A percentile compares a stretch with the other conserved stretches of the same genome.
Conservation (phyloP, 441 rosid species). For the Pelargonium australe region DNA sequence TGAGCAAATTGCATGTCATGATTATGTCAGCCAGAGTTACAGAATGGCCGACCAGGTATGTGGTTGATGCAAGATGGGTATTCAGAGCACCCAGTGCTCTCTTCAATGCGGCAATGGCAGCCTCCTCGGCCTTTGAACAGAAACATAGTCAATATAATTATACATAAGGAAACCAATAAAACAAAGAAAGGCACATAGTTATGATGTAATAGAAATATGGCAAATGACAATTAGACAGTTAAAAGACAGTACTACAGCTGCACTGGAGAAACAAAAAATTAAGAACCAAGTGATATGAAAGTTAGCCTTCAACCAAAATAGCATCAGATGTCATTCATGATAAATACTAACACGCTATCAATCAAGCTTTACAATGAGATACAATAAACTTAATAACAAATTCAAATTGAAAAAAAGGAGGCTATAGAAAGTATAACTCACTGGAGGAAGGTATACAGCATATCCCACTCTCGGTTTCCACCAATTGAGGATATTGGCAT, state of each 20-base stretch:
- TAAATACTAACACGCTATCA: neutral
- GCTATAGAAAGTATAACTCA: conserved; percentile 27
- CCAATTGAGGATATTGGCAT: conserved; percentile 50
- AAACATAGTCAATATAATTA: neutral
- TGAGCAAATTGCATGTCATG: conserved; percentile 56
- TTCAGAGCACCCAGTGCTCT: conserved; percentile 73
- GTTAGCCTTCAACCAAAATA: no score
- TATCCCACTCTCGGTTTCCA: conserved; percentile 47
- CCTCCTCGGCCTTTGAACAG: conserved; percentile 72
- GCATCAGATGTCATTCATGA: no score
- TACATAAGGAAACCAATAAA: neutral
- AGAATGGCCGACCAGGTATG: conserved; percentile 73
- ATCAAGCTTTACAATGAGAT: neutral
- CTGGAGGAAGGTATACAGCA: conserved; percentile 50
- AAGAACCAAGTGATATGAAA: no score
- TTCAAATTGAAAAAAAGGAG: neutral
- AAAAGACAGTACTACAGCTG: no score
- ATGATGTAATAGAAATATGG: neutral
- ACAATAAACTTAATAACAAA: neutral
- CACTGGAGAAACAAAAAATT: no score
- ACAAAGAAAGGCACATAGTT: neutral
- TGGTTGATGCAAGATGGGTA: conserved; percentile 59
- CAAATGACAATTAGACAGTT: neutral
- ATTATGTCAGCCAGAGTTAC: conserved; percentile 80
- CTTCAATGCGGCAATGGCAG: conserved; percentile 56